Conservation (phyloP, 441 rosid species). For the Pelargonium citronellum region DNA sequence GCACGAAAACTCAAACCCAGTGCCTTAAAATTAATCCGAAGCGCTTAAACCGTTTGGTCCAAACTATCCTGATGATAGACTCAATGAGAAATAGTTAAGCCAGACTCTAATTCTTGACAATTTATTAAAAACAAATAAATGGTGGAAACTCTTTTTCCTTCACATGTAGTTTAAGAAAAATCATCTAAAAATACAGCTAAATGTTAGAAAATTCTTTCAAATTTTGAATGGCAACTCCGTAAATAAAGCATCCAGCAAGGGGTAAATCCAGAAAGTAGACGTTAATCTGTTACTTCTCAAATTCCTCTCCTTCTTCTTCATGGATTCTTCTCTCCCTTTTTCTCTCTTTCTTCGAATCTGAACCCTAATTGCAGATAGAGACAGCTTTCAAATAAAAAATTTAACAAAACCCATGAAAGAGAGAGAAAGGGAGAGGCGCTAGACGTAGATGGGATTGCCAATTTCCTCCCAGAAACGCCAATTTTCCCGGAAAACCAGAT, state of each 20-base stretch:
- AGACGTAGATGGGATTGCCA: background rate
- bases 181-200: no score
- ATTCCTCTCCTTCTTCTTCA: background rate
- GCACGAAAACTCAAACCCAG: no score
- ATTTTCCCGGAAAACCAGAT: background rate
- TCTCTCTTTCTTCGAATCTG: background rate
- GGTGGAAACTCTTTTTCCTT: no score
- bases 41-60: no score
- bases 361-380: no score
- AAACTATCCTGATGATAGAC: no score
- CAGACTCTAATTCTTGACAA: no score
- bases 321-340: background rate
- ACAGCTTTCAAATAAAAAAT: background rate
- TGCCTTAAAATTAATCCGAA: no score
- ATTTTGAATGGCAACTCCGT: background rate
- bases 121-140: no score
- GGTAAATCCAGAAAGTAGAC: background rate
- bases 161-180: no score
- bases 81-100: no score
- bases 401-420: background rate
- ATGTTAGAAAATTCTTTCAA: background rate
- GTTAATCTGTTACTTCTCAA: background rate
- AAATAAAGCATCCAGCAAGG: background rate
- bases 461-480: background rate
- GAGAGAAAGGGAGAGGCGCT: background rate